A percentile compares a stretch with the other conserved stretches of the same genome.
phyloP scores from a whole-genome alignment of 164 flowering plant genomes.

The Berberis vulgaris region DNA sequence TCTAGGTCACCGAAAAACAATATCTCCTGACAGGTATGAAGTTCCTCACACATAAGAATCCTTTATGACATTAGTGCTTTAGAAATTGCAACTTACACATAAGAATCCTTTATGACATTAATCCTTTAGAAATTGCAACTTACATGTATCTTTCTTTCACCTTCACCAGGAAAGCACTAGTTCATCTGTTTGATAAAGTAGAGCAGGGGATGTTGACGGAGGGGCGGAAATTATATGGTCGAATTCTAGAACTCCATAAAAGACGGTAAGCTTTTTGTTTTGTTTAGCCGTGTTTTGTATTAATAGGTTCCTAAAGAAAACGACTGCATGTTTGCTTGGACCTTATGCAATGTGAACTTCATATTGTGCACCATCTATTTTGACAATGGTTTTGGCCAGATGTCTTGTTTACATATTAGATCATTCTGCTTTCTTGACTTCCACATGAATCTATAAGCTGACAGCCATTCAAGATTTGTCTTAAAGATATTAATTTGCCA shows the following conservation, averaged over 20 bases:
- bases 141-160: constrained; percentile 3
- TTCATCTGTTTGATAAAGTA: constrained; percentile 70
- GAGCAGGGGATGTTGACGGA: constrained; percentile 58
- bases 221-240: constrained; percentile 43
- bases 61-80: neutral
- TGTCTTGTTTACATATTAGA: no score
- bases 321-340: no score
- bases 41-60: neutral
- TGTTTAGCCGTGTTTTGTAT: no score
- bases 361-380: no score
- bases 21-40: constrained; percentile 77
- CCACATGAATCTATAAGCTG: no score
- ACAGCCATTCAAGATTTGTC: no score
- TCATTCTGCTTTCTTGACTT: no score
- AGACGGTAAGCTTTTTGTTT: constrained; percentile 35
- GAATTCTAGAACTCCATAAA: constrained; percentile 63
- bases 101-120: neutral
- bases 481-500: no score
- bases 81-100: neutral
- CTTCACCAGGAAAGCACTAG: constrained; percentile 63
- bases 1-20: constrained; percentile 83
- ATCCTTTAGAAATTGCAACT: neutral
- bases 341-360: no score
- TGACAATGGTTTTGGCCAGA: no score
- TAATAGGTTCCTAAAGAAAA: no score